Base-by-base conservation (phyloP, 352 stramenopile genomes). In the Pythium sukuiense region DNA sequence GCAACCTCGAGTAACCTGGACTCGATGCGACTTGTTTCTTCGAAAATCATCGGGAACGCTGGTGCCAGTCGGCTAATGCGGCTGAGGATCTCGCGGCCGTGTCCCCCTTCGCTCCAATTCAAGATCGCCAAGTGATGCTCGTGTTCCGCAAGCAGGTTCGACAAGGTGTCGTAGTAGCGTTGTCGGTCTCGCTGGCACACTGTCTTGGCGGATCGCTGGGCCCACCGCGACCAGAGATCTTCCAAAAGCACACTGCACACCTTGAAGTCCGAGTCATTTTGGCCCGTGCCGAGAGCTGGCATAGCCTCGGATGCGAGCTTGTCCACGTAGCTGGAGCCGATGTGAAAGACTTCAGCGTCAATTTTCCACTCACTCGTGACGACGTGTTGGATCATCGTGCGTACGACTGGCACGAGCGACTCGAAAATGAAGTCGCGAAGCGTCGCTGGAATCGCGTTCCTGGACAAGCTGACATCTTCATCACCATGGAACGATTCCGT, bases 341-440 rank as follows among this genome's bases (percentile, higher is more conserved):
- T 18, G 46, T 18, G 29, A 14, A 59, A 37, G 6, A 55, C 30
- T 3, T 60, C 41, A 16, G 80, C 80, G 5, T 67, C 50, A 55
- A 89, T 76, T 24, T 86, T 79, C 79, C 75, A 89, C 37, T 89
- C 81, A 37, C 58, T 61, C 6, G 55, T 67, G 13, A 86, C 52
- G 9, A 84, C 53, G n/a, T 63, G 57, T n/a, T 30, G 65, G 11
- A 88, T 37, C 49, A 20, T 7, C 6, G 29, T 16, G 11, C 26
- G 13, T 27, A 27, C 26, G 26, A 33, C 27, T n/a, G 26, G 26
- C 13, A 55, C 13, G 2, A 55, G 27, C 24, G 49, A 55, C 27
- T 37, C 26, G 49, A 27, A 33, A 55, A 64, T 57, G 16, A 46
- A 12, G 46, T 57, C 46, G 5, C n/a, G 24, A 13, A 64, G 32